Base-by-base conservation (phyloP, 768 basidiomycete species). In the Russula foetens region DNA sequence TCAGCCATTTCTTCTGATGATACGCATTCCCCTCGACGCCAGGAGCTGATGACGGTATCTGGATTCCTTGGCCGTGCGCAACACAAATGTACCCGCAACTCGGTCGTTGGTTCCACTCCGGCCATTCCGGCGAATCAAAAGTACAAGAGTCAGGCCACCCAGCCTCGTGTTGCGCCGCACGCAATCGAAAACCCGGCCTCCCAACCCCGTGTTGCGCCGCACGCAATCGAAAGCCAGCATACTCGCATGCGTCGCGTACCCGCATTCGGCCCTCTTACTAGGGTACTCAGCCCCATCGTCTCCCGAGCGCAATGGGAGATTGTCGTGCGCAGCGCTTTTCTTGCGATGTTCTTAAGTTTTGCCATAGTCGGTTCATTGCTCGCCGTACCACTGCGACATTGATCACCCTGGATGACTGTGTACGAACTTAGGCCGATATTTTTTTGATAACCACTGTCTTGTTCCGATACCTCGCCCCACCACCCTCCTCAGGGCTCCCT, bases 251-350 rank as follows among this genome's bases (percentile, higher is more conserved):
- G 75, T 47, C 73, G 77, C 12, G 88, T 90, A 17, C 88, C 89
- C 2, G 83, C 87, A 46, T 91, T 91, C 63, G 79, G 83, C 23
- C 86, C 88, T 33, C 73, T 92, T 58, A 90, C 90, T 45, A 78
- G 77, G 43, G 76, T 92, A 23, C 76, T 87, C 52, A 87, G 80
- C 60, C 84, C 87, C 17, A 77, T 85, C 58, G 82, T 91, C 53
- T 78, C 81, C 53, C 79, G 90, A n/a, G 88, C 83, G 3, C 90
- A 92, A 66, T 92, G 90, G 90, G 88, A 91, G 71, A 85, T 92
- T 29, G 86, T 91, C 31, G 74, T 87, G 28, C 76, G 86, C 39
- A 85, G 84, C 2, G 76, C 75, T 46, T 29, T 74, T 0, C 65
- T 83, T 11, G 82, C 81, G 0, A 72, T 81, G 24, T 28, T 85